Evolutionary conservation across 2,329 filamentous ascomycete genomes (phyloP), one percentile per base, ranked within the genome.

Genomic region (Hortaea sp.): DNA sequence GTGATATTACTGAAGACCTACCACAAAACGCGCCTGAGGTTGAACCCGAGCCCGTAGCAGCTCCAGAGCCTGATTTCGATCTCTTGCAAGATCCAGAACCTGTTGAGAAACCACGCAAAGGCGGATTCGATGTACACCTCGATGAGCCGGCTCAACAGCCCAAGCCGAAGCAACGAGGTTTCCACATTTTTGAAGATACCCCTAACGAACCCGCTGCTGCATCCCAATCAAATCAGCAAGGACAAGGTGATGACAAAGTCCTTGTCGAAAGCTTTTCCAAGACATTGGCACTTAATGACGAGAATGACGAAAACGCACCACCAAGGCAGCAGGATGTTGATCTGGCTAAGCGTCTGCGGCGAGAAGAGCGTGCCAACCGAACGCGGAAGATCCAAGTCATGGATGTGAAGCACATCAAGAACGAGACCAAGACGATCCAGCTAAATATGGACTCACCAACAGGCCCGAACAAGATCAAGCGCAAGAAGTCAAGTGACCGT

Each of bases 361-460:
- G 66, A 42, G 72, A 74, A 55, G 71, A 74, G 47, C 65, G 66
- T 11, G 70, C 69, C 5, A 75, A 75, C 44, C 60, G 70, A 7
- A 75, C 72, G 6, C 64, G 70, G 13, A 75, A 74, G 53, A 73
- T 89, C 69, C 90, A 94, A 66, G 69, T 84, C 41, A 84, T 86
- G 68, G 88, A 95, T 34, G 66, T 71, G 7, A 66, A 90, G 67
- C 88, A 95, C 40, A 67, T 72, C 43, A 69, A 89, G 57, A 75
- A 72, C 44, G 88, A 94, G 66, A 94, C 89, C 2, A 88, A 95
- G 66, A 95, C 90, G 44, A 87, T 97, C 66, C 92, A 94, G 73
- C 84, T 88, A 47, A 95, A 95, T 57, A 72, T 97, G 45, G 87
- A 92, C 59, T 95, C 90, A 1, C 90, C 89, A 0, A 85, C 85